Conservation (phyloP, 108 stramenopile genomes). For the Skeletonema costatum region DNA sequence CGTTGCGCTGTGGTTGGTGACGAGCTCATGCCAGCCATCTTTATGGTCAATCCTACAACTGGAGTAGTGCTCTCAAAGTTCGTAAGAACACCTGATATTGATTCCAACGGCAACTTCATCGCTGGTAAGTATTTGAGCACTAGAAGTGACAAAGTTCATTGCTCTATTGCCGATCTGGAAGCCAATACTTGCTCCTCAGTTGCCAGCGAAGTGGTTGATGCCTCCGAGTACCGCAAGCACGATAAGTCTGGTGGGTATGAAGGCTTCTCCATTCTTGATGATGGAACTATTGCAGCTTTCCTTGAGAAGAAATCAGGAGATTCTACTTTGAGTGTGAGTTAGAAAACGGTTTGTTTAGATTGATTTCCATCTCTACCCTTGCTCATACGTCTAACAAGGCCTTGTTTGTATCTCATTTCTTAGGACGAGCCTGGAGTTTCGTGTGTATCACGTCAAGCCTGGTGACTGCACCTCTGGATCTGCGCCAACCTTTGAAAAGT, state of each 20-base stretch:
- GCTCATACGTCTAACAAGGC: too few species aligned
- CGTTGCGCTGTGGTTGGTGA: conserved; percentile 43
- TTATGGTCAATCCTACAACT: conserved; percentile 40
- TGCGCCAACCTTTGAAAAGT: conserved; percentile 22
- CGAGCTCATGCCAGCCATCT: conserved; percentile 50
- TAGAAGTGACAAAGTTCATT: conserved; percentile 51
- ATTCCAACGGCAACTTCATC: conserved; percentile 21
- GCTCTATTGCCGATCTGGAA: conserved; percentile 35
- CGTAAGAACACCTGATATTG: conserved; percentile 49
- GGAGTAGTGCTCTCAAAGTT: conserved; percentile 35
- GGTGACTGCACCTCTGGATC: conserved; percentile 16
- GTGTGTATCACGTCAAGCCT: conserved; percentile 26
- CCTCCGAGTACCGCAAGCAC: conserved; percentile 25
- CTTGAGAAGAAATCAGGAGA: conserved; percentile 41
- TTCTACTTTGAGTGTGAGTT: conserved; percentile 14
- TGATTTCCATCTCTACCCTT: too few species aligned
- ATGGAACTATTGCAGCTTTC: conserved; percentile 41
- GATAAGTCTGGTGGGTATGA: conserved; percentile 49
- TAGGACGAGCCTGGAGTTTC: conserved; percentile 43
- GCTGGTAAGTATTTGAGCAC: conserved; percentile 31
- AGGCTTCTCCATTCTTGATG: conserved; percentile 34
- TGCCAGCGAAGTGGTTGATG: conserved; percentile 27
- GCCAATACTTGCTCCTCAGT: conserved; percentile 22
- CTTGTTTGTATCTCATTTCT: too few species aligned
- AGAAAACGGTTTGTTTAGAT: neutral